These are phyloP conservation scores for Fomitopsis schrenkii DNA, from an alignment of 1,284 basidiomycete species.

Conservation along the genomic window DNA sequence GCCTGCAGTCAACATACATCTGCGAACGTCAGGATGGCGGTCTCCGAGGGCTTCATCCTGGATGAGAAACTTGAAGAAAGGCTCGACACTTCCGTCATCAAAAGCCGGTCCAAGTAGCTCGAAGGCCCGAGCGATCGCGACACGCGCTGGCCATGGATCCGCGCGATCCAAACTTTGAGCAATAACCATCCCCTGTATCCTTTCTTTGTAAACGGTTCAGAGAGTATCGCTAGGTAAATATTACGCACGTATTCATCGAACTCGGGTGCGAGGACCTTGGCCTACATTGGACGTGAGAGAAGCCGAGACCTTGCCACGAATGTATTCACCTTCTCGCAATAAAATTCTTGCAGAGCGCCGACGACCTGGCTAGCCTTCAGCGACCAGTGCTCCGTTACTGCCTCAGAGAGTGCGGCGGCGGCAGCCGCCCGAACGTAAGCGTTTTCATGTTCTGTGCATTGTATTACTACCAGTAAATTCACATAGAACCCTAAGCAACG, in stretches of 20 bases:
- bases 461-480: background rate
- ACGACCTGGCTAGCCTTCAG: slow-evolving; percentile 52
- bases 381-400: slow-evolving; percentile 68
- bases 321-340: slow-evolving; percentile 69
- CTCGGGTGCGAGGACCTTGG: slow-evolving; percentile 85
- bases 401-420: slow-evolving; percentile 78
- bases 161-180: slow-evolving; percentile 83
- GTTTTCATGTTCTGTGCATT: slow-evolving; percentile 68
- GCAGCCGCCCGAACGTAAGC: slow-evolving; percentile 76
- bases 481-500: background rate
- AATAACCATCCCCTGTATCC: slow-evolving; percentile 87
- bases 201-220: background rate
- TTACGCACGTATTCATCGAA: slow-evolving; percentile 80
- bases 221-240: background rate
- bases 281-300: slow-evolving; percentile 31
- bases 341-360: slow-evolving; percentile 62
- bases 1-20: slow-evolving; percentile 86
- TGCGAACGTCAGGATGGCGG: slow-evolving; percentile 76
- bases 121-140: slow-evolving; percentile 75
- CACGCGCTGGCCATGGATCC: slow-evolving; percentile 90
- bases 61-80: slow-evolving; percentile 89
- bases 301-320: background rate
- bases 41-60: slow-evolving; percentile 87
- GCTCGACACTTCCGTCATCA: slow-evolving; percentile 60
- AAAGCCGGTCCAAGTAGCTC: slow-evolving; percentile 70